Base-by-base conservation (phyloP, 768 basidiomycete species). In the Pisolithus tinctorius region DNA sequence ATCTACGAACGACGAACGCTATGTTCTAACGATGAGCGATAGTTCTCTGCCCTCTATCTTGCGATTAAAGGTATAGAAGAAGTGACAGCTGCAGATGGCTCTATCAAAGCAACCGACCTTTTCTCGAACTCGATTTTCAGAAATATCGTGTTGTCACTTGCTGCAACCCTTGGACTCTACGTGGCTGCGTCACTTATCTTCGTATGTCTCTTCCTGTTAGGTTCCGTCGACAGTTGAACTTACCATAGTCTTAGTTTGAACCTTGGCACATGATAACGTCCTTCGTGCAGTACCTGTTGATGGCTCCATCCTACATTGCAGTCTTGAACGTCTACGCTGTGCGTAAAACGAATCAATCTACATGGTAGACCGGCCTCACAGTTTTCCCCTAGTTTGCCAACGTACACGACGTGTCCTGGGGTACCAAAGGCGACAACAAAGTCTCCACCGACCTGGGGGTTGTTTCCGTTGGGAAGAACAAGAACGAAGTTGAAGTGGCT, bases 261-360 rank as follows among this genome's bases (percentile, higher is more conserved):
- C 95, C 95, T 2, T 96, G 93, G 92, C 96, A 99, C 66, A 89
- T 99, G 92, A 76, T 99, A 61, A 97, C 96, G 0, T 91, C 88
- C 5, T 94, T 98, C 70, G 26, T 93, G n/a, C 95, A 93, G 65
- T 95, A 94, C 63, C 66, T 88, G 23, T 77, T 96, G 54, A 82
- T 97, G 75, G 89, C 93, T 0, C 95, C 95, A 3, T 92, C 92
- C 0, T 97, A 94, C 60, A 95, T 95, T 63, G 81, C 86, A 49
- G 89, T 98, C 11, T 76, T 98, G 49, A 95, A 95, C 64, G 92
- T 95, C 56, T 93, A 94, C 61, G 86, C 84, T 4, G 82, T 85
- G 67, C 61, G 48, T 42, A 60, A 29, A 20, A 42, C 47, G 31
- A 31, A 4, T 39, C 42, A 43, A 9, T 31, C 49, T 36, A 31